Base-by-base conservation (phyloP, 23 red algal genomes). In the Cyanidium caldarium region DNA sequence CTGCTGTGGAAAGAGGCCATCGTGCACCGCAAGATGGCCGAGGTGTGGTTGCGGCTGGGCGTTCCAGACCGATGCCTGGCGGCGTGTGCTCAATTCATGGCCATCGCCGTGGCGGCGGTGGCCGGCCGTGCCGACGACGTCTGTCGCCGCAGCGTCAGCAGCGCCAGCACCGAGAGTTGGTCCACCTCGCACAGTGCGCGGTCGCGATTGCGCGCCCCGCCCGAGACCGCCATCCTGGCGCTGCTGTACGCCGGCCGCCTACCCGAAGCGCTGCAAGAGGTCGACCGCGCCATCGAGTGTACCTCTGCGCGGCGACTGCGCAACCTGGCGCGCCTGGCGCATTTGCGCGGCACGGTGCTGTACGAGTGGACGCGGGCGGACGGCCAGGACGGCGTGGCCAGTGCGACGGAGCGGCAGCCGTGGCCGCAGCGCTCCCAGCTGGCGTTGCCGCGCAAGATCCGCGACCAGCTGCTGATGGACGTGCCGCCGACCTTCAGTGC, bases 41-140 rank as follows among this genome's bases (percentile, higher is more conserved):
- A 61, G 19, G 31, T 61, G n/a, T 61, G 51, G 51, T 28, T 61
- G 51, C 51, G 51, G 5, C 51, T 61, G 51, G 51, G 51, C 10
- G 31, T 28, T 28, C 10, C 51, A 28, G 51, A 10, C 10, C n/a
- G n/a, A 5, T 61, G 51, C 21, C 51, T 16, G 31, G n/a, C 19
- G 31, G 51, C 51, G 5, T 61, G 31, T 61, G n/a, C 31, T 16
- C 51, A 28, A 16, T 61, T 28, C 31, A 10, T 61, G 51, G 51
- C 51, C 10, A 44, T 44, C 12, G 17, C 12, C 40, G 51, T 16
- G n/a, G 51, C 23, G 5, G 10, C 51, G 7, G 51, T 61, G 10
- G 51, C 51, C 7, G 5, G n/a, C 7, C 19, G 13, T 28, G 51
- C 13, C 19, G 51, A 10, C n/a, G 5, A 5, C 21, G 23, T 5